Evolutionary conservation across 108 stramenopile species (phyloP).

Genomic region (Nannochloropsis granulata): DNA sequence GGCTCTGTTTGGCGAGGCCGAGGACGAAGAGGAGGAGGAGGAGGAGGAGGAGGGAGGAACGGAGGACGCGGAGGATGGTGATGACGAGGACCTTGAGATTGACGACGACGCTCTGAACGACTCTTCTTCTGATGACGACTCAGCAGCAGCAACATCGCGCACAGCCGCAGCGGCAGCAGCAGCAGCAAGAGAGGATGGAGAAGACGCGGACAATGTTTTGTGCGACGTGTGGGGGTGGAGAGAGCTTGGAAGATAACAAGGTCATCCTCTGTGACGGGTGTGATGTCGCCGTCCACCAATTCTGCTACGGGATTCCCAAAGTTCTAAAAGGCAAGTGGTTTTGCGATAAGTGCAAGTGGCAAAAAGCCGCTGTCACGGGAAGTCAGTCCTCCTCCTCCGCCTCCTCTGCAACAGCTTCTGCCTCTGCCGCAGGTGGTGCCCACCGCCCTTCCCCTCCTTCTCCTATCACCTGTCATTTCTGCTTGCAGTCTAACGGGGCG

Average conservation of each 20-base stretch:
- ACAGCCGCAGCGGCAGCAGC: background rate
- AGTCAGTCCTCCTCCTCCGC: background rate
- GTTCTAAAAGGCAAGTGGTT: background rate
- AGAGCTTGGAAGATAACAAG: slow-evolving; percentile 5
- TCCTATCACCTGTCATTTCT: background rate
- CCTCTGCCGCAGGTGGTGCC: background rate
- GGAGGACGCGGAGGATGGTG: background rate
- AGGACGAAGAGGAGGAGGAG: background rate
- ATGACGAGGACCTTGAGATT: background rate
- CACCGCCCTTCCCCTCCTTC: background rate
- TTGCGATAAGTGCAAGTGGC: background rate
- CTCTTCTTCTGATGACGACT: no score
- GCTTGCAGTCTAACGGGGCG: background rate
- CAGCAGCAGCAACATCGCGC: no score
- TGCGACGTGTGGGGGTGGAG: slow-evolving; percentile 11
- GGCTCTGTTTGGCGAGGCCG: background rate
- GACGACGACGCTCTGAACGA: no score
- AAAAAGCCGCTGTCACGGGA: background rate
- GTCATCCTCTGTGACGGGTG: slow-evolving; percentile 16
- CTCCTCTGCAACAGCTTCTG: background rate
- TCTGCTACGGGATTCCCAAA: slow-evolving; percentile 1
- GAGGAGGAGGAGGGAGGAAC: background rate
- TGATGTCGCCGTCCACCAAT: slow-evolving; percentile 17
- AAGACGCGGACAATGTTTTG: background rate
- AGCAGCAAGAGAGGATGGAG: background rate